These are phyloP conservation scores for Cicer chorassanicum DNA, from an alignment of 306 rosid species.

Conservation along the genomic window DNA sequence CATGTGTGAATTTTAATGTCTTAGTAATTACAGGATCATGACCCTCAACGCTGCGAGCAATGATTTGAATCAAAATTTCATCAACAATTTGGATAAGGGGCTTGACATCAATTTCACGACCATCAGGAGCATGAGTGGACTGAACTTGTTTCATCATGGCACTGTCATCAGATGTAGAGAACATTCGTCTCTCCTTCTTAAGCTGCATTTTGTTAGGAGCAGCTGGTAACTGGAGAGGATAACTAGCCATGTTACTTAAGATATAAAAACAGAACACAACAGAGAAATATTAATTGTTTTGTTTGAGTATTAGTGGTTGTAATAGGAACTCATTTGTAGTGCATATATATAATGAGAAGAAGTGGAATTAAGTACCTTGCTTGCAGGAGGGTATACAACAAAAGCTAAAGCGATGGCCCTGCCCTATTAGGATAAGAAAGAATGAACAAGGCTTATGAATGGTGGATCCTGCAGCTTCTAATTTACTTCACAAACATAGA, in stretches of 20 bases:
- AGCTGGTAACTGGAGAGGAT: background rate
- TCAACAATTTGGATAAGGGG: conserved; percentile 64
- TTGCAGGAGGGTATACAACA: conserved; percentile 58
- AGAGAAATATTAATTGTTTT: background rate
- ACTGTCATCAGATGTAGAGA: conserved; percentile 66
- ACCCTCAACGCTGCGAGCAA: conserved; percentile 54
- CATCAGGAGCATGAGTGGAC: conserved; percentile 71
- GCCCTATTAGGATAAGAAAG: conserved; percentile 30
- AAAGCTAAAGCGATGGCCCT: conserved; percentile 61
- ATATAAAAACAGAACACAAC: background rate
- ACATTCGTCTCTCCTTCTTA: conserved; percentile 56
- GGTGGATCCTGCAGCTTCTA: conserved; percentile 24
- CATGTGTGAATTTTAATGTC: background rate
- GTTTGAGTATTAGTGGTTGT: conserved; percentile 41
- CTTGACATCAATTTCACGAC: conserved; percentile 66
- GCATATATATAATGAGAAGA: conserved; percentile 54
- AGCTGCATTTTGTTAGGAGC: conserved; percentile 42
- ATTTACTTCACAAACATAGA: conserved; percentile 16
- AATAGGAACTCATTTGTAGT: conserved; percentile 1
- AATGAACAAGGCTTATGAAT: conserved; percentile 12
- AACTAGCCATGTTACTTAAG: conserved; percentile 51
- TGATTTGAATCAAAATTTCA: conserved; percentile 56
- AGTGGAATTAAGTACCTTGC: conserved; percentile 91
- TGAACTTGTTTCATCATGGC: conserved; percentile 73
- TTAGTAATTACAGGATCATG: conserved; percentile 45